These are phyloP conservation scores for Teunomyces panamensis DNA, from an alignment of 805 yeast species.

Conservation along the genomic window DNA sequence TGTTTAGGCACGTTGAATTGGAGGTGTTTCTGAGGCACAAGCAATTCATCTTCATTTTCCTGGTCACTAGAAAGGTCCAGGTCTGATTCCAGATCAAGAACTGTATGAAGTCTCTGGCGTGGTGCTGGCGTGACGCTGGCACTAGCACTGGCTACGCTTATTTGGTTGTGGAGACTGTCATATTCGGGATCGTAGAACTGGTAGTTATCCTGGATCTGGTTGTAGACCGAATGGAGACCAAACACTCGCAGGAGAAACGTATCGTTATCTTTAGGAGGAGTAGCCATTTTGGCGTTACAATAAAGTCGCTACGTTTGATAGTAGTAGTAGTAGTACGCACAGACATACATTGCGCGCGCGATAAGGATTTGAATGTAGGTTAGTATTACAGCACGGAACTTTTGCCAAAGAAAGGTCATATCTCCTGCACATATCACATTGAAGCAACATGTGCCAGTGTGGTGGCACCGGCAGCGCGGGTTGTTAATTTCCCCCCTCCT, in stretches of 20 bases:
- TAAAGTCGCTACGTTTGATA: no score
- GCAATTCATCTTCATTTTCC: neutral
- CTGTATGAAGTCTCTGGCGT: neutral
- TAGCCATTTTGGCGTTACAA: neutral
- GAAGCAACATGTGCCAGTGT: neutral
- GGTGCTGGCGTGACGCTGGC: neutral
- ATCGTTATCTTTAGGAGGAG: conserved; percentile 22
- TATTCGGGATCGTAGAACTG: conserved; percentile 38
- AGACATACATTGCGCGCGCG: neutral
- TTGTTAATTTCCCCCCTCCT: neutral
- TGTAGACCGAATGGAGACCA: conserved; percentile 48
- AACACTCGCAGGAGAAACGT: conserved; percentile 65
- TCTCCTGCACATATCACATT: neutral
- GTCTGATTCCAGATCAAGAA: conserved; percentile 7
- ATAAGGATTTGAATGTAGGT: neutral
- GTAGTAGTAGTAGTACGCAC: no score
- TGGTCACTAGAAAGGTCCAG: neutral
- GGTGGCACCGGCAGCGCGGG: no score
- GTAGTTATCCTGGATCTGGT: conserved; percentile 37
- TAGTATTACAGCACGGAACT: neutral
- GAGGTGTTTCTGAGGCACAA: conserved; percentile 7
- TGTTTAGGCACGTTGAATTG: conserved; percentile 12
- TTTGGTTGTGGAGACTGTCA: conserved; percentile 11
- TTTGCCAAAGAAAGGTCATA: neutral
- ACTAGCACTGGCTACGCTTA: neutral